Percentiles rank a stretch among this genome's conserved stretches.
Conservation (phyloP, 129 eudicot genomes). For the Apium graveolens region DNA sequence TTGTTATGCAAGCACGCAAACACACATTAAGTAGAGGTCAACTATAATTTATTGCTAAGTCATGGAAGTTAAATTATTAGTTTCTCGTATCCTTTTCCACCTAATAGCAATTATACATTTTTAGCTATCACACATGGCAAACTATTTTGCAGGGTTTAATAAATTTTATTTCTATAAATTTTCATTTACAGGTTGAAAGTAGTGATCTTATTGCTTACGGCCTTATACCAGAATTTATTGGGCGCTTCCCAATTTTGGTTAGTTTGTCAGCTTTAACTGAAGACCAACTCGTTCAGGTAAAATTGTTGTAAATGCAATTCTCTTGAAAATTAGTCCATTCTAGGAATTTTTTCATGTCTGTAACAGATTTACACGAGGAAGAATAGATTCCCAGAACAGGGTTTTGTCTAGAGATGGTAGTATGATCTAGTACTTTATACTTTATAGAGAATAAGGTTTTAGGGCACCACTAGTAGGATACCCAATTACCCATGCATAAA, state of each 20-base stretch:
- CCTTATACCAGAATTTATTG: slow-evolving; percentile 86
- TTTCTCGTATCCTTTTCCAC: neutral
- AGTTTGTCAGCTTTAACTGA: slow-evolving; percentile 70
- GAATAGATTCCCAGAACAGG: neutral
- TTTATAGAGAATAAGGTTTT: neutral
- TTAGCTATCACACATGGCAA: neutral
- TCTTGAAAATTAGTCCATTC: neutral
- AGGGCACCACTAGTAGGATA: neutral
- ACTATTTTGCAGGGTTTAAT: slow-evolving; percentile 11
- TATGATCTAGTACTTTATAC: neutral
- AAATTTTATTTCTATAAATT: neutral
- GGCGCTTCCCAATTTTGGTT: slow-evolving; percentile 91
- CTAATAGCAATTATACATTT: neutral
- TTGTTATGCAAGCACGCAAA: neutral
- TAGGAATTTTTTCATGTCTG: neutral
- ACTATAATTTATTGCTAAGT: neutral
- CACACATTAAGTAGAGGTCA: neutral
- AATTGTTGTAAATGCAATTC: neutral
- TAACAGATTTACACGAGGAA: neutral
- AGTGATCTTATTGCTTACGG: slow-evolving; percentile 91
- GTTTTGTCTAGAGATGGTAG: neutral
- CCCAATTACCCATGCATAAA: neutral
- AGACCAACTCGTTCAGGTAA: slow-evolving; percentile 88
- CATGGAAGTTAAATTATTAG: neutral
- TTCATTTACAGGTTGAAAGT: slow-evolving; percentile 71